Evolutionary conservation across 768 basidiomycete genomes (phyloP).

Genomic region (Amyloporia xantha): DNA sequence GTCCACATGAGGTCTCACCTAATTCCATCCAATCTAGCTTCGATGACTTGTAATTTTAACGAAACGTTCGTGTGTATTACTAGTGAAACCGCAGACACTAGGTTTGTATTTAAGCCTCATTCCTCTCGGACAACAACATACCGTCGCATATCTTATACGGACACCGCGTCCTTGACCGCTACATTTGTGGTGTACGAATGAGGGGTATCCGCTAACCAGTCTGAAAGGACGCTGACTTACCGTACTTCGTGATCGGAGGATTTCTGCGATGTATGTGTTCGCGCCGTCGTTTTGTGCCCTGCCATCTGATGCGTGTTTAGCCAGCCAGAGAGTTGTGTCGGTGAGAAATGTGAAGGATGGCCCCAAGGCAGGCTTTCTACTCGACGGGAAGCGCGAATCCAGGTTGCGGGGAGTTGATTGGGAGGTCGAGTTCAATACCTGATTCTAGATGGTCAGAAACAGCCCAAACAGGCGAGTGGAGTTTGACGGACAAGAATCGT

Average conservation of each 20-base stretch:
- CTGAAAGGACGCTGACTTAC: conserved; percentile 8
- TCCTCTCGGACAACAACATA: conserved; percentile 1
- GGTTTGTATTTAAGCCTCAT: background rate
- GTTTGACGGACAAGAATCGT: conserved; percentile 46
- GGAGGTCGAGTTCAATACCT: conserved; percentile 62
- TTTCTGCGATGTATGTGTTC: conserved; percentile 15
- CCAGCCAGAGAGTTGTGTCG: conserved; percentile 72
- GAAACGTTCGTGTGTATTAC: background rate
- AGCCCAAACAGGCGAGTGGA: background rate
- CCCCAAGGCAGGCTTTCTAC: conserved; percentile 65
- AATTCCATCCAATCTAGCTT: conserved; percentile 13
- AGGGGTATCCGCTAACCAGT: too few species aligned
- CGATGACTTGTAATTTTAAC: conserved; percentile 14
- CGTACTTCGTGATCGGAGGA: conserved; percentile 24
- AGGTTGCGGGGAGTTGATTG: conserved; percentile 26
- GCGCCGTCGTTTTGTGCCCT: conserved; percentile 5
- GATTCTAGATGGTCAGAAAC: conserved; percentile 3
- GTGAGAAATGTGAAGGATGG: conserved; percentile 69
- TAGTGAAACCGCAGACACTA: background rate
- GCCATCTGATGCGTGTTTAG: conserved; percentile 14
- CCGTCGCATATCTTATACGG: conserved; percentile 26
- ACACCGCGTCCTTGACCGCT: conserved; percentile 34
- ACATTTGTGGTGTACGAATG: background rate
- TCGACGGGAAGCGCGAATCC: conserved; percentile 28
- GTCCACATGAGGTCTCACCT: background rate